Percentiles rank a stretch among this genome's conserved stretches.
phyloP scores from a whole-genome alignment of 208 protist genomes.

The Tetramitus jugosus region DNA sequence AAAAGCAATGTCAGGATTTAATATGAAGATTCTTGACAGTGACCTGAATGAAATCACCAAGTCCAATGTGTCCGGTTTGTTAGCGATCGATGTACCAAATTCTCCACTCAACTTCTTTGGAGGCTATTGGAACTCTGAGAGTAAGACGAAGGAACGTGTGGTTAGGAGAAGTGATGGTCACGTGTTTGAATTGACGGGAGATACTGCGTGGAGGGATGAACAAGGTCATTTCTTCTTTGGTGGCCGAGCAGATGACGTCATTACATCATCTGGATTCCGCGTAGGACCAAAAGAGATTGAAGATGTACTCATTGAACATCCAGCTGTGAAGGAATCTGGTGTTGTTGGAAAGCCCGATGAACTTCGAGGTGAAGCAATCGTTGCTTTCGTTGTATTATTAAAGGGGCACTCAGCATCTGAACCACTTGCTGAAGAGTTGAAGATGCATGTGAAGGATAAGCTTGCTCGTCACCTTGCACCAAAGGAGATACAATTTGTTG shows the following conservation, averaged over 20 bases:
- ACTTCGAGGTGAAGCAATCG: constrained; percentile 13
- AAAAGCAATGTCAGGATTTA: constrained; percentile 16
- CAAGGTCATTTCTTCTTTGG: not conserved
- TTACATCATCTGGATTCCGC: not conserved
- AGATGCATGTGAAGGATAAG: not conserved
- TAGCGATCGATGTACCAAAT: constrained; percentile 8
- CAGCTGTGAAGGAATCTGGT: not conserved
- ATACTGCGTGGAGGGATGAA: not conserved
- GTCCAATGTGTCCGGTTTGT: not conserved
- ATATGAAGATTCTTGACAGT: not conserved
- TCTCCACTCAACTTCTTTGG: constrained; percentile 11
- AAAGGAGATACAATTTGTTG: constrained; percentile 14
- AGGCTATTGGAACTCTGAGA: constrained; percentile 15
- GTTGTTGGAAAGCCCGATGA: constrained; percentile 3
- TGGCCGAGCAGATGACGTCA: constrained; percentile 19
- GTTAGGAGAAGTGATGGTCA: not conserved
- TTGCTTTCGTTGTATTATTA: constrained; percentile 19
- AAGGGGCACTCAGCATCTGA: not conserved
- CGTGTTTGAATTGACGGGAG: constrained; percentile 13
- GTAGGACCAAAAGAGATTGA: constrained; percentile 22
- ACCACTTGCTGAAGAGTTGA: not conserved
- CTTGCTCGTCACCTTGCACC: constrained; percentile 2
- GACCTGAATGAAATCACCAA: not conserved
- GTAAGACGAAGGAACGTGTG: not conserved
- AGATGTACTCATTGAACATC: constrained; percentile 14